Percentiles rank a stretch among this genome's conserved stretches.
Evolutionary conservation across 140 eudicot species (phyloP).

Genomic region (Anethum foeniculum): DNA sequence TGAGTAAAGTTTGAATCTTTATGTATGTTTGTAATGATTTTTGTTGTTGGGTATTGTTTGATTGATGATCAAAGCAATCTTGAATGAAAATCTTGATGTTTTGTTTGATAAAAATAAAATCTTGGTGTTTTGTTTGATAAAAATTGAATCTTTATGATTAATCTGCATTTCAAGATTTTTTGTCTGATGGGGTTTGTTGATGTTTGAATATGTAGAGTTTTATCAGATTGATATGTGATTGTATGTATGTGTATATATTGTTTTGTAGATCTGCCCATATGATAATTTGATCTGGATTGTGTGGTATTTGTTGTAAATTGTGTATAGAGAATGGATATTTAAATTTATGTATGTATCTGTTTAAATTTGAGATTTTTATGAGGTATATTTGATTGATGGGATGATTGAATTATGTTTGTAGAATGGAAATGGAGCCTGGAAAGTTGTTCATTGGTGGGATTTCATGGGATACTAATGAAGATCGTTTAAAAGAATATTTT

Average conservation of each 20-base stretch:
- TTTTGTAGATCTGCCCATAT: conserved; percentile 21
- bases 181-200: conserved; percentile 12
- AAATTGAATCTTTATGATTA: conserved; percentile 12
- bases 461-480: conserved; percentile 91
- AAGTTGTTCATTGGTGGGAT: conserved; percentile 91
- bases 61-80: conserved; percentile 13
- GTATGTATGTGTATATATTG: not conserved
- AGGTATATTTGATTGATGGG: conserved; percentile 13
- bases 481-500: conserved; percentile 67
- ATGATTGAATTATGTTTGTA: conserved; percentile 16
- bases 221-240: not conserved
- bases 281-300: conserved; percentile 8
- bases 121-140: conserved; percentile 14
- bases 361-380: not conserved
- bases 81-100: conserved; percentile 10
- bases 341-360: not conserved
- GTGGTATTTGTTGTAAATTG: not conserved
- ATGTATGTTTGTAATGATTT: conserved; percentile 42
- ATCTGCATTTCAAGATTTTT: conserved; percentile 26
- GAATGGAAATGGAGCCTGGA: conserved; percentile 90
- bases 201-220: not conserved
- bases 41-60: conserved; percentile 22
- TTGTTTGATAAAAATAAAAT: conserved; percentile 16
- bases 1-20: conserved; percentile 3
- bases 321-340: not conserved